Percentiles rank a stretch among this genome's conserved stretches.
Conservation (phyloP, 2,329 filamentous ascomycete species). For the Cladosporium sp. region DNA sequence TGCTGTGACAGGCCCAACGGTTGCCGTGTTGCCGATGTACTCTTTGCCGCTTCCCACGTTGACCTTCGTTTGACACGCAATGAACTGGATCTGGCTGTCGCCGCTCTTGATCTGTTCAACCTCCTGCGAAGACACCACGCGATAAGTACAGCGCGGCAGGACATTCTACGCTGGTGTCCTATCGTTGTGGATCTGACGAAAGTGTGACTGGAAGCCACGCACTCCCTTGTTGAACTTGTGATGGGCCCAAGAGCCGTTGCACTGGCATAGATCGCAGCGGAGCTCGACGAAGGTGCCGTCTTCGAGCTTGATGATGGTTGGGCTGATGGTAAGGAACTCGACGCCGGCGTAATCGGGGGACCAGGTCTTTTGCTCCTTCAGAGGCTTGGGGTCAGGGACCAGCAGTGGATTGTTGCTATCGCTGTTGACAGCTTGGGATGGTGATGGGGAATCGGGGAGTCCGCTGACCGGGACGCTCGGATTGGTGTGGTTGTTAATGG, state of each 20-base stretch:
- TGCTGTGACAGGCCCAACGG: too few species aligned
- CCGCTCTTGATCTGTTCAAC: background rate
- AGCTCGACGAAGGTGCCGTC: constrained; percentile 11
- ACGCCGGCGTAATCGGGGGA: background rate
- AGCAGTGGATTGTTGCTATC: background rate
- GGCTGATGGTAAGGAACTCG: background rate
- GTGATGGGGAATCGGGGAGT: background rate
- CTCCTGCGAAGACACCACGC: background rate
- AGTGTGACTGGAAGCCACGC: constrained; percentile 1
- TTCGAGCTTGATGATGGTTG: constrained; percentile 2
- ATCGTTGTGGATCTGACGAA: background rate
- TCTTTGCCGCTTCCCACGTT: background rate
- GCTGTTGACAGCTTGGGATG: background rate
- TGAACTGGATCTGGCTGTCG: background rate
- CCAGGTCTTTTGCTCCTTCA: background rate
- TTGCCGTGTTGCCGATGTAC: background rate
- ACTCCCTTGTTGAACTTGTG: background rate
- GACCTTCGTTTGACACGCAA: background rate
- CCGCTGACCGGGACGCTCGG: background rate
- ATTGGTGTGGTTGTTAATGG: background rate
- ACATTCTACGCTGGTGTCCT: background rate
- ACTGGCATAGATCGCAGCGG: background rate
- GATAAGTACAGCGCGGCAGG: constrained; percentile 2
- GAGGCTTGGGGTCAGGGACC: background rate
- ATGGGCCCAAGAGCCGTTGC: background rate